A percentile compares a stretch with the other conserved stretches of the same genome.
These are phyloP conservation scores for Fragaria iinumae DNA, from an alignment of 306 rosid genomes.

Conservation along the genomic window DNA sequence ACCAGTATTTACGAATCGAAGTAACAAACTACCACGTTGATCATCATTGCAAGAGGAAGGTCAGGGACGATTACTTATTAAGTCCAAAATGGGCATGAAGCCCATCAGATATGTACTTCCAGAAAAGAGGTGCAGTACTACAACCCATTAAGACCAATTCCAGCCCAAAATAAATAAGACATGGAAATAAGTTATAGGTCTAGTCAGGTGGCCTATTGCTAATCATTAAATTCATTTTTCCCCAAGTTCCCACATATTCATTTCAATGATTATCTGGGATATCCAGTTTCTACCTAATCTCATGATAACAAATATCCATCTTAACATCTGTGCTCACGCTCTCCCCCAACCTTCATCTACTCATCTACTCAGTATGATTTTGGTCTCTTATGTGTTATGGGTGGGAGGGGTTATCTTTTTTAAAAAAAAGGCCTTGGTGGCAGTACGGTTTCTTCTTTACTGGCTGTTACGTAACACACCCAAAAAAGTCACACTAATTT, in stretches of 20 bases:
- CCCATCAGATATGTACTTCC: background rate
- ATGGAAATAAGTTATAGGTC: background rate
- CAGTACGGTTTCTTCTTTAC: too few species aligned
- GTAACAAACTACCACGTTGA: background rate
- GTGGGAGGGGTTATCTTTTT: too few species aligned
- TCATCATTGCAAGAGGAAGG: background rate
- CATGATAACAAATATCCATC: background rate
- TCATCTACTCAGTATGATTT: background rate
- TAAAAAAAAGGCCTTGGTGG: too few species aligned
- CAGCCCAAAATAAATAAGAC: background rate
- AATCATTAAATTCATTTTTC: background rate
- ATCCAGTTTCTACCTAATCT: background rate
- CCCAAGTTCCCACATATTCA: background rate
- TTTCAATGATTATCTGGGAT: background rate
- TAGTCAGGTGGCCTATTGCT: background rate
- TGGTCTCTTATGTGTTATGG: background rate
- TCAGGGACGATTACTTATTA: background rate
- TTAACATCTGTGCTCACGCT: background rate
- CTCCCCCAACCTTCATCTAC: background rate
- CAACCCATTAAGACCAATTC: background rate
- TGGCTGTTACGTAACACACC: too few species aligned
- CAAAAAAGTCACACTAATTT: too few species aligned
- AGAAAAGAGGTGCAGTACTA: background rate
- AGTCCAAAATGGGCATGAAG: background rate
- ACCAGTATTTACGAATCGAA: background rate